A percentile compares a stretch with the other conserved stretches of the same genome.
Evolutionary conservation across 1,139 yeast genomes (phyloP).

Genomic region (Hanseniaspora uvarum): DNA sequence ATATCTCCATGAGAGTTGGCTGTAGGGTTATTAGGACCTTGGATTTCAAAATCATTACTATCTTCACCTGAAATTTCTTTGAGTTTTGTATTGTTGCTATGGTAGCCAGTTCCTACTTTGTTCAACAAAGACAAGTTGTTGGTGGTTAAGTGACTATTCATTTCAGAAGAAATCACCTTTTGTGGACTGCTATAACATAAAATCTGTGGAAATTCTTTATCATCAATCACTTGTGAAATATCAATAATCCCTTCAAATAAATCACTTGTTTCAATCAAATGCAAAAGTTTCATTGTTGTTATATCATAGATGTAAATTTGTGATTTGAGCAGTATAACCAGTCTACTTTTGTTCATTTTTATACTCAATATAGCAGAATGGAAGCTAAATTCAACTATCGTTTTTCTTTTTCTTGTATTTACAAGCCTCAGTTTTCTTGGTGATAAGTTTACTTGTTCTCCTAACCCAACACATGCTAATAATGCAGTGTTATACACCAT

Average conservation of each 20-base stretch:
- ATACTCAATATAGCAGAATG: conserved; percentile 75
- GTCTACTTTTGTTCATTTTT: conserved; percentile 60
- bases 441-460: conserved; percentile 68
- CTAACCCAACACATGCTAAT: conserved; percentile 76
- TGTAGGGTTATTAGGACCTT: conserved; percentile 30
- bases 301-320: conserved; percentile 87
- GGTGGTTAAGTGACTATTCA: conserved; percentile 27
- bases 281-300: conserved; percentile 73
- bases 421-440: conserved; percentile 73
- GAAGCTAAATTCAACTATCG: conserved; percentile 74
- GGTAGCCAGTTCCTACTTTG: conserved; percentile 5
- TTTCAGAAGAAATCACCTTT: conserved; percentile 29
- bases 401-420: conserved; percentile 66
- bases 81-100: not conserved
- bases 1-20: conserved; percentile 68
- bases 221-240: conserved; percentile 53
- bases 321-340: conserved; percentile 69
- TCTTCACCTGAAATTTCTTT: conserved; percentile 16
- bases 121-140: conserved; percentile 25
- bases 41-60: conserved; percentile 17
- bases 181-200: conserved; percentile 83
- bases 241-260: conserved; percentile 49
- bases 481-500: conserved; percentile 87
- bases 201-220: conserved; percentile 36
- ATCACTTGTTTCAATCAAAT: conserved; percentile 78